Evolutionary conservation across 2,329 filamentous ascomycete species (phyloP).

Genomic region (Paecilomyces niveus): DNA sequence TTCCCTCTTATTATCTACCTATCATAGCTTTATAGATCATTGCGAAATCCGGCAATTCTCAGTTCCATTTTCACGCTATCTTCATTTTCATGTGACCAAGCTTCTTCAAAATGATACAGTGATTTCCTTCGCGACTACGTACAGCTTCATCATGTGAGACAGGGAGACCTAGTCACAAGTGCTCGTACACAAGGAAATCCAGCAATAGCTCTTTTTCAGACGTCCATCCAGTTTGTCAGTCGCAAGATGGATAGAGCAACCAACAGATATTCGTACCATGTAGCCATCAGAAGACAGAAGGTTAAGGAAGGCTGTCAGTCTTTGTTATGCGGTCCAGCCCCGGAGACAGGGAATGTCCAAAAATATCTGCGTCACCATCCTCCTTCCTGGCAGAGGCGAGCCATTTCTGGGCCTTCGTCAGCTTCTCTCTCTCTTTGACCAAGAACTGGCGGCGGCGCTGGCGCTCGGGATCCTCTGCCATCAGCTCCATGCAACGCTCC

Average conservation of each 20-base stretch:
- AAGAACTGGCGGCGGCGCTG: constrained; percentile 23
- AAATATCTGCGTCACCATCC: constrained; percentile 6
- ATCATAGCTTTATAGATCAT: background rate
- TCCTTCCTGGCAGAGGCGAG: constrained; percentile 13
- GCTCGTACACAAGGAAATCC: background rate
- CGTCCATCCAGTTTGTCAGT: background rate
- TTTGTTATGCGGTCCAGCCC: background rate
- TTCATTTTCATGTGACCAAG: no score
- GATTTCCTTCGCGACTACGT: background rate
- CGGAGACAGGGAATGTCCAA: background rate
- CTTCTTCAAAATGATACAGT: background rate
- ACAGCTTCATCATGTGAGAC: background rate
- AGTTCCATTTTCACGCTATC: background rate
- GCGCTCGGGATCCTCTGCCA: constrained; percentile 30
- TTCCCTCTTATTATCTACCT: no score
- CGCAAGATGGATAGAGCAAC: background rate
- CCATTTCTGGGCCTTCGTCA: constrained; percentile 28
- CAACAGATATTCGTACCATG: background rate
- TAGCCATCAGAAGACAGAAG: background rate
- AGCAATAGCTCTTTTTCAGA: background rate
- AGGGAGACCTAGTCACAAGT: background rate
- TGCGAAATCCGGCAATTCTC: background rate
- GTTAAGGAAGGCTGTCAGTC: background rate
- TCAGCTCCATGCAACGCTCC: constrained; percentile 27
- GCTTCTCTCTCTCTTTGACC: constrained; percentile 24